Evolutionary conservation across 768 basidiomycete genomes (phyloP), one percentile per base, ranked within the genome.

Genomic region (Calocybe gangraenosa): DNA sequence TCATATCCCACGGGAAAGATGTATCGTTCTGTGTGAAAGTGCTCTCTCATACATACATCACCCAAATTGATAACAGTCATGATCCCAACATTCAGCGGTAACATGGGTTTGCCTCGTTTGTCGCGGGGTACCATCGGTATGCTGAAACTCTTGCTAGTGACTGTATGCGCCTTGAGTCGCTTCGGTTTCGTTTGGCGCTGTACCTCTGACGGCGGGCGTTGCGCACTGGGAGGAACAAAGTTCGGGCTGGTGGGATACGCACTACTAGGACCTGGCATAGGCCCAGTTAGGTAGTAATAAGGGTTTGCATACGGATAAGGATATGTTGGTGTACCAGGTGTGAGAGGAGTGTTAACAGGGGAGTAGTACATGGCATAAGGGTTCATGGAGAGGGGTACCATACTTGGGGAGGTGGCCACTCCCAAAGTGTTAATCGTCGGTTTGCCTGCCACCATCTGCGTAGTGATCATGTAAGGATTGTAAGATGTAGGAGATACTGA

Each of bases 1-100:
- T 88, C 86, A 59, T 90, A 92, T 13, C 87, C 87, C 32, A 91
- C 84, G 8, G 90, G 90, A 56, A 89, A 92, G 51, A 92, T 92
- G 58, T 92, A 92, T 42, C 90, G 70, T 60, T 92, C 88, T 0
- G 89, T 90, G 59, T 89, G 86, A 57, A 90, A 92, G 59, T 90
- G 85, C 51, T 90, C 87, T 22, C 85, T 73, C 81, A 82, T 79
- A 57, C 85, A 88, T 6, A 91, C 80, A 41, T 80, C 77, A 2
- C 90, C 90, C 0, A 92, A 69, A 48, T 58, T 79, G 46, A 83
- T 71, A 19, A 92, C 82, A 1, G 85, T 88, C 86, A 92, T 90
- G 59, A 92, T 91, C 23, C 90, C 90, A 14, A 91, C 87, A 55
- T 81, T 86, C 23, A 92, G 65, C 0, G 90, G 90, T 4, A 92